Evolutionary conservation across 164 flowering plant genomes (phyloP).

Genomic region (Nymphaea thermarum): DNA sequence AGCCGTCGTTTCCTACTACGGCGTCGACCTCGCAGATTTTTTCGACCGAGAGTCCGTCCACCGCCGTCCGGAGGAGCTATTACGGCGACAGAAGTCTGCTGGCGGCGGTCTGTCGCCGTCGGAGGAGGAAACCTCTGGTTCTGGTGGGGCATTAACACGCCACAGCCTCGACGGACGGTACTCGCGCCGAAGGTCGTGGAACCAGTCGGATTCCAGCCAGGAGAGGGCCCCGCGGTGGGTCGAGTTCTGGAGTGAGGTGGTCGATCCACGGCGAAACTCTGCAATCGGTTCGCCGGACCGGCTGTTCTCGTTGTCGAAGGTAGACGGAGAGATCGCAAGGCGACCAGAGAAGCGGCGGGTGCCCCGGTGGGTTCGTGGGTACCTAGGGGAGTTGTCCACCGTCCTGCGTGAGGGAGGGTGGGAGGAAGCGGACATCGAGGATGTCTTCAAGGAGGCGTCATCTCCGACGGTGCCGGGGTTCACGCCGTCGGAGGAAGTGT

Average conservation of each 20-base stretch:
- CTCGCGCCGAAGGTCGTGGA: background rate
- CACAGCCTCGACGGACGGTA: background rate
- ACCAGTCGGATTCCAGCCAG: background rate
- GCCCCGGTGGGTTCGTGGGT: constrained; percentile 71
- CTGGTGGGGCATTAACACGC: constrained; percentile 9
- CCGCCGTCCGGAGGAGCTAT: background rate
- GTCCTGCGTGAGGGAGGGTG: constrained; percentile 82
- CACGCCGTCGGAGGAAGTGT: constrained; percentile 41
- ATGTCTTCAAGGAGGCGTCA: constrained; percentile 59
- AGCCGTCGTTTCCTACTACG: constrained; percentile 61
- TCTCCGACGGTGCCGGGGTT: constrained; percentile 31
- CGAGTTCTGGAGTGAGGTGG: constrained; percentile 97
- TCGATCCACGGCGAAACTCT: constrained; percentile 6
- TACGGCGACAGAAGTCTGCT: background rate
- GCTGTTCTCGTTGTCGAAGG: background rate
- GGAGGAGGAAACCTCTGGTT: constrained; percentile 3
- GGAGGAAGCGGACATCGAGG: constrained; percentile 71
- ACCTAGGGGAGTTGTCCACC: constrained; percentile 54
- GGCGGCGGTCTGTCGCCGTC: background rate
- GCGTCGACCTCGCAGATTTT: constrained; percentile 75
- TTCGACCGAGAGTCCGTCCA: constrained; percentile 54
- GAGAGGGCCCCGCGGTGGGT: constrained; percentile 53
- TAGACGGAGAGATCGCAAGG: background rate
- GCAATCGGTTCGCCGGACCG: background rate
- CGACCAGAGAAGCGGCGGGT: constrained; percentile 13